Conservation (phyloP, 352 stramenopile genomes). For the Globisporangium spinosum region DNA sequence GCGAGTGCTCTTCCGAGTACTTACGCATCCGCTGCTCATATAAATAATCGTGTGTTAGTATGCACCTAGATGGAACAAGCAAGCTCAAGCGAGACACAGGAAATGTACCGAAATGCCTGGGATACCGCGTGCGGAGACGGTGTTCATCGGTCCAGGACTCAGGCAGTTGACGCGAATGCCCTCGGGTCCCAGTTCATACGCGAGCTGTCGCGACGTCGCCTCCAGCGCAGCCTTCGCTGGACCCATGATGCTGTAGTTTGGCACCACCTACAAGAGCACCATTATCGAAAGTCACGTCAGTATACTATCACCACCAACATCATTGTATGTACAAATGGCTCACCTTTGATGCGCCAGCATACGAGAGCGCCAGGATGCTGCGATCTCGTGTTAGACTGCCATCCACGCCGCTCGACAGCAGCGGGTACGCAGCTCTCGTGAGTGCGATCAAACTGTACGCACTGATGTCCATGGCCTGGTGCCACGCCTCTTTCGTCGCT, state of each 20-base stretch:
- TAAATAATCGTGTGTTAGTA: not conserved
- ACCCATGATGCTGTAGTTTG: conserved; percentile 92
- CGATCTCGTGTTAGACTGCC: conserved; percentile 25
- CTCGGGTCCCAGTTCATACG: conserved; percentile 68
- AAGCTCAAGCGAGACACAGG: not conserved
- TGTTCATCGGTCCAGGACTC: conserved; percentile 89
- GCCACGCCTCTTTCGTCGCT: conserved; percentile 52
- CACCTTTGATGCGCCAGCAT: conserved; percentile 72
- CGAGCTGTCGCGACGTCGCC: conserved; percentile 75
- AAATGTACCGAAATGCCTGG: conserved; percentile 70
- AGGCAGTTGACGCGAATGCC: conserved; percentile 90
- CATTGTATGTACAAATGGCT: not conserved
- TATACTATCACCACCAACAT: not conserved
- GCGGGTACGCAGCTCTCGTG: conserved; percentile 52
- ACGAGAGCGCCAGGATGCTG: conserved; percentile 88
- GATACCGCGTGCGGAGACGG: conserved; percentile 88
- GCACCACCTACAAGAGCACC: conserved; percentile 51
- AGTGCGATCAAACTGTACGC: conserved; percentile 89
- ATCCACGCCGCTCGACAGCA: conserved; percentile 31
- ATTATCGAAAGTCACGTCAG: not conserved
- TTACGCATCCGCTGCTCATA: conserved; percentile 68
- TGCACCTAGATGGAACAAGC: not conserved
- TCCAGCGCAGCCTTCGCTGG: conserved; percentile 90
- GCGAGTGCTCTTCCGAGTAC: conserved; percentile 57
- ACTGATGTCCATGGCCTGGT: conserved; percentile 80